Percentiles rank a stretch among this genome's conserved stretches.
Evolutionary conservation across 106 monocot genomes (phyloP).

Genomic region (Dendrobium nobile): DNA sequence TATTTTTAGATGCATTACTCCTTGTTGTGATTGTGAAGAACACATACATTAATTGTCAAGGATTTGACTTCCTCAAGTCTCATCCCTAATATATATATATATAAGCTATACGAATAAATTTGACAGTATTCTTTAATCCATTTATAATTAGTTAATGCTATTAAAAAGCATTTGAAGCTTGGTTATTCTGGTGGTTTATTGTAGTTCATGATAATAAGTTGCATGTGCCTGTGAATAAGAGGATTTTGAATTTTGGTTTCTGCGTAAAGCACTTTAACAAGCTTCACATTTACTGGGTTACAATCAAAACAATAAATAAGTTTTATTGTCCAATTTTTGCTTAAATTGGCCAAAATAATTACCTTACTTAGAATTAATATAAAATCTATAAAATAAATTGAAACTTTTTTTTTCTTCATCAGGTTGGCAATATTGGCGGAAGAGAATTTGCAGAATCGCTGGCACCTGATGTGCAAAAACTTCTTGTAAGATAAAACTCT

Average conservation of each 20-base stretch:
- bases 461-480: conserved; percentile 94
- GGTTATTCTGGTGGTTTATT: no score
- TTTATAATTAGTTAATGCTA: no score
- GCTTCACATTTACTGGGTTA: not conserved
- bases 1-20: no score
- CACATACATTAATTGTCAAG: no score
- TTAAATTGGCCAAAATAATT: not conserved
- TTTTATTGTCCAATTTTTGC: not conserved
- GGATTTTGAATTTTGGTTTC: not conserved
- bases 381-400: not conserved
- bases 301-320: not conserved
- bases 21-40: no score
- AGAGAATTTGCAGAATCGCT: conserved; percentile 95
- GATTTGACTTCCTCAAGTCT: no score
- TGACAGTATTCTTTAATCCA: no score
- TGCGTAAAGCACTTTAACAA: not conserved
- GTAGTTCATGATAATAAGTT: not conserved
- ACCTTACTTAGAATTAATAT: not conserved
- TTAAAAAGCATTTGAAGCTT: no score
- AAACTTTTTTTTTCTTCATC: conserved; percentile 2
- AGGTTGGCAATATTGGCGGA: conserved; percentile 97
- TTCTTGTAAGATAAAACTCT: conserved; percentile 59
- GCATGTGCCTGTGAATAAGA: not conserved
- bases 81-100: no score
- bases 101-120: no score